A percentile compares a stretch with the other conserved stretches of the same genome.
phyloP scores from a whole-genome alignment of 208 protist species.

The Willaertia magna region DNA sequence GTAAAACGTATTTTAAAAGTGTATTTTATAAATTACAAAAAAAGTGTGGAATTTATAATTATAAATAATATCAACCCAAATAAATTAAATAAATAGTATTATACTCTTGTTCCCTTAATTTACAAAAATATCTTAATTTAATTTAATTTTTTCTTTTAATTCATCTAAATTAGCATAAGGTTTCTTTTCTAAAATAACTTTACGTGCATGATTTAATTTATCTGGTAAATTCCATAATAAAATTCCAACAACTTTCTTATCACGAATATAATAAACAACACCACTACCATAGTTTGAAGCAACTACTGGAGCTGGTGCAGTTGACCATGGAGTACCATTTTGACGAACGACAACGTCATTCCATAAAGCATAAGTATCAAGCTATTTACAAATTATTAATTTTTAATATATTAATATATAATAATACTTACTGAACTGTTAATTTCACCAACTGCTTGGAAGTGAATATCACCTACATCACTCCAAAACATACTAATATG shows the following conservation, averaged over 20 bases:
- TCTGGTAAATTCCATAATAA: conserved; percentile 4
- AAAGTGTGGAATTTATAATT: no score
- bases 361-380: conserved; percentile 12
- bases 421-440: no score
- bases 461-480: not conserved
- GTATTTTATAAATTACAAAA: no score
- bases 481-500: conserved; percentile 6
- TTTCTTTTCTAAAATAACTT: not conserved
- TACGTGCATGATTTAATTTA: not conserved
- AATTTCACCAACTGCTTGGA: conserved; percentile 16
- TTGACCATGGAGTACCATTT: not conserved
- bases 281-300: not conserved
- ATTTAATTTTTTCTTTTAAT: conserved; percentile 5
- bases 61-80: not conserved
- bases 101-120: no score
- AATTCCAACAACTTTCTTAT: conserved; percentile 12
- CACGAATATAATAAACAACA: conserved; percentile 7
- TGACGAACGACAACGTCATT: not conserved
- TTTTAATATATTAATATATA: no score
- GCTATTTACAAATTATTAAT: no score
- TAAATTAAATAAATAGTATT: no score
- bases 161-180: not conserved
- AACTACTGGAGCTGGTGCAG: not conserved
- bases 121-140: no score
- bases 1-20: no score